Evolutionary conservation across 139 green algal species (phyloP), one percentile per base, ranked within the genome.

Genomic region (Ulvella scutata): DNA sequence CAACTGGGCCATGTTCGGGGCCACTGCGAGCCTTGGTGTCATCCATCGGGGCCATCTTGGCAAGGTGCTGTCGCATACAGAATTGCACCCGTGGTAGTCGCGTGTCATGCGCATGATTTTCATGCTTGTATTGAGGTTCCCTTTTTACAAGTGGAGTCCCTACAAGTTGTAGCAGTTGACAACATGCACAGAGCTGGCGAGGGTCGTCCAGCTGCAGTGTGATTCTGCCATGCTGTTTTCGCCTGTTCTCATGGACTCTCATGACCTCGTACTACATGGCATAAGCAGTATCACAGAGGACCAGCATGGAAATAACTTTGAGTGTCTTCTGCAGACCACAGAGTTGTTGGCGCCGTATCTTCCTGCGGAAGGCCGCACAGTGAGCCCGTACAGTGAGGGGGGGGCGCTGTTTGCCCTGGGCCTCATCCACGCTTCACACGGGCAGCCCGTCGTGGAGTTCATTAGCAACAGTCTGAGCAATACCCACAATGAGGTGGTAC

Each of bases 1-100:
- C 76, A 99, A 99, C 89, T 99, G 95, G 95, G 91, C 94, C 74
- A 98, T 98, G 82, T 98, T 99, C 83, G 88, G 77, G 38, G 95
- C 95, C n/a, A 99, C 95, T 4, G 95, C 95, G 36, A 92, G 92
- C 0, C 88, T 99, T 36, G 95, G 95, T 2, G 92, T 97, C 38
- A 99, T 99, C 75, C 95, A 99, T 85, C 86, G 84, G 51, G 95
- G 95, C 23, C 93, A 97, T 80, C 79, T 98, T 72, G 75, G 80
- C 59, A 85, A 92, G 76, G 88, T 79, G 31, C 74, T 72, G 61
- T 17, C 51, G n/a, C n/a, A n/a, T n/a, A n/a, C n/a, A n/a, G n/a
- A n/a, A n/a, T n/a, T n/a, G n/a, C n/a, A n/a, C n/a, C n/a, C n/a
- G n/a, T n/a, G n/a, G n/a, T n/a, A n/a, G n/a, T n/a, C n/a, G n/a